phyloP scores from a whole-genome alignment of 768 basidiomycete genomes.

The Tylopilus vinaceipallidus region DNA sequence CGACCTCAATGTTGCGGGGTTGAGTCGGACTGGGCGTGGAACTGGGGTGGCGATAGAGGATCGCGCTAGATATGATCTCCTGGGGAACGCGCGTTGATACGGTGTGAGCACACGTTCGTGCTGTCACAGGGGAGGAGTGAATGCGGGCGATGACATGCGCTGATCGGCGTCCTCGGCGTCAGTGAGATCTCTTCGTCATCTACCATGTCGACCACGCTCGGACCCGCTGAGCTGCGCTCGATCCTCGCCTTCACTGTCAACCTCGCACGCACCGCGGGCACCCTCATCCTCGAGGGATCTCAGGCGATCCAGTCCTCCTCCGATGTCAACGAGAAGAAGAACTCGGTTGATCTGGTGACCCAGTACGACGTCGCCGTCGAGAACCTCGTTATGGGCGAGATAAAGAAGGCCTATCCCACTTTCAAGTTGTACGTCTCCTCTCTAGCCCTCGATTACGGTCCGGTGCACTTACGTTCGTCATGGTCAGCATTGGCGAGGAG shows the following conservation, averaged over 20 bases:
- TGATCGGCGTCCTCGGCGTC: not conserved
- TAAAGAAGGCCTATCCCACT: constrained; percentile 61
- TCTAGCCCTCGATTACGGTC: not conserved
- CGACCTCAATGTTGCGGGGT: constrained; percentile 42
- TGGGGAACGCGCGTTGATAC: not conserved
- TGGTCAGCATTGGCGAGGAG: constrained; percentile 86
- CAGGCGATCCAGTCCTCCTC: constrained; percentile 63
- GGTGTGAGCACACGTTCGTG: constrained; percentile 6
- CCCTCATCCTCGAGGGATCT: constrained; percentile 73
- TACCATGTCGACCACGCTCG: constrained; percentile 34
- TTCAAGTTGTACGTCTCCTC: constrained; percentile 73
- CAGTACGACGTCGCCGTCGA: constrained; percentile 93
- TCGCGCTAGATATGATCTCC: constrained; percentile 2
- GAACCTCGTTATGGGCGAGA: constrained; percentile 71
- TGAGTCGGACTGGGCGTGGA: not conserved
- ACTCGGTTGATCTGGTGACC: constrained; percentile 91
- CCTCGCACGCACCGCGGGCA: constrained; percentile 76
- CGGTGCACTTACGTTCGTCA: not conserved
- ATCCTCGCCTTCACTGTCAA: constrained; percentile 66
- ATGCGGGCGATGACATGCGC: no score
- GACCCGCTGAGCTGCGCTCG: constrained; percentile 46
- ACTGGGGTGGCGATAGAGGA: not conserved
- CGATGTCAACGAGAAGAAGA: constrained; percentile 81
- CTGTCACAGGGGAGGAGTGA: no score
- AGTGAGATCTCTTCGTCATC: not conserved